Conservation (phyloP, 2,329 filamentous ascomycete genomes). For the Neurospora sp. region DNA sequence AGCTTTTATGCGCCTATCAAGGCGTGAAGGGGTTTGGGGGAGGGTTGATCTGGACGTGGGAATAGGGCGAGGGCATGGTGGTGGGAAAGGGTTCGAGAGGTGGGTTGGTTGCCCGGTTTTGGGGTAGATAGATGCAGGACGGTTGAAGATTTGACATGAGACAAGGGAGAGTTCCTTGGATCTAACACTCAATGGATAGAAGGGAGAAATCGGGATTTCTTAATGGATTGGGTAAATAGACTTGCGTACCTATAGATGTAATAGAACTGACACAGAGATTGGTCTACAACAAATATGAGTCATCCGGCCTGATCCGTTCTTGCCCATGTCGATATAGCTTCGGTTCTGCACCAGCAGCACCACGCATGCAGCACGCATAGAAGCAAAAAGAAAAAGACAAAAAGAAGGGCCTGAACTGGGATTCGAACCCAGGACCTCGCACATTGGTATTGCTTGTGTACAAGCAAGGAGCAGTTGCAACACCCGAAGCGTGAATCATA, state of each 20-base stretch:
- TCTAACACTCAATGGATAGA: background rate
- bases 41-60: background rate
- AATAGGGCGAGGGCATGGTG: background rate
- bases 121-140: background rate
- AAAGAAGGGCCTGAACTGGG: background rate
- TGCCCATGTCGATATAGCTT: background rate
- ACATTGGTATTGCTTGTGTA: background rate
- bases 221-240: background rate
- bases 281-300: background rate
- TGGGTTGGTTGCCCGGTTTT: background rate
- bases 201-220: background rate
- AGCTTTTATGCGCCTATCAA: slow-evolving; percentile 8
- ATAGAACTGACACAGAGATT: background rate
- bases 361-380: background rate
- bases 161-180: background rate
- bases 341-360: background rate
- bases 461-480: background rate
- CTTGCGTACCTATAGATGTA: background rate
- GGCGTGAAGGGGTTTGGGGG: background rate
- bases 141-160: background rate
- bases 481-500: background rate
- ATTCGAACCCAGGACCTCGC: background rate
- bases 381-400: background rate
- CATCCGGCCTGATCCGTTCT: background rate
- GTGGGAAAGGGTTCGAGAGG: background rate